These are phyloP conservation scores for Irpex sp. DNA, from an alignment of 1,284 basidiomycete species.

Conservation along the genomic window DNA sequence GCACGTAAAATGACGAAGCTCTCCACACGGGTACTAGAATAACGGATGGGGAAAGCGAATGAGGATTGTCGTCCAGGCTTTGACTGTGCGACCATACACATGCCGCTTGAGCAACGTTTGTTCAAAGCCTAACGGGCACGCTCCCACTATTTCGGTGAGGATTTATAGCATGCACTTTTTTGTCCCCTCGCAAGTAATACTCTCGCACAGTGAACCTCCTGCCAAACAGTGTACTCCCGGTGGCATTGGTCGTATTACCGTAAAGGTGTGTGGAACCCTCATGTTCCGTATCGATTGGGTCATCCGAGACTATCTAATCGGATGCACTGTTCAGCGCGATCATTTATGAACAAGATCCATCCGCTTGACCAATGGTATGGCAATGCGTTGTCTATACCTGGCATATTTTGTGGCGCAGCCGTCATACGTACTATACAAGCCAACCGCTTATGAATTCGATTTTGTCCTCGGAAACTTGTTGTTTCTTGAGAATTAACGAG, in stretches of 20 bases:
- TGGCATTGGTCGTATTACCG: neutral
- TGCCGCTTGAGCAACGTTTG: neutral
- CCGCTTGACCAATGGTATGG: neutral
- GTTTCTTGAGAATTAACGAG: neutral
- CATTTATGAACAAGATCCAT: neutral
- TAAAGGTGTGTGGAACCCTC: neutral
- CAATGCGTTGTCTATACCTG: neutral
- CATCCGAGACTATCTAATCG: neutral
- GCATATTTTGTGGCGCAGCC: neutral
- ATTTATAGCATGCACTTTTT: neutral
- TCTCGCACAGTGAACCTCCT: neutral
- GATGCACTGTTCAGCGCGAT: neutral
- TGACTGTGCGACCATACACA: neutral
- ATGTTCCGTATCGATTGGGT: neutral
- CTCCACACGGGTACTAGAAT: neutral
- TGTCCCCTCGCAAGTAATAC: neutral
- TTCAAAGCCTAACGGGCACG: neutral
- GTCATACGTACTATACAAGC: neutral
- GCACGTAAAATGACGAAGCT: neutral
- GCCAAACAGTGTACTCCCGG: neutral
- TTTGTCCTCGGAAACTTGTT: neutral
- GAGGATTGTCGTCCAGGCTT: neutral
- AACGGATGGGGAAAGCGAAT: neutral
- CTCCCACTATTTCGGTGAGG: neutral
- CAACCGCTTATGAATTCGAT: neutral